Evolutionary conservation across 768 basidiomycete species (phyloP).

Genomic region (Boletus tylopilopsis): DNA sequence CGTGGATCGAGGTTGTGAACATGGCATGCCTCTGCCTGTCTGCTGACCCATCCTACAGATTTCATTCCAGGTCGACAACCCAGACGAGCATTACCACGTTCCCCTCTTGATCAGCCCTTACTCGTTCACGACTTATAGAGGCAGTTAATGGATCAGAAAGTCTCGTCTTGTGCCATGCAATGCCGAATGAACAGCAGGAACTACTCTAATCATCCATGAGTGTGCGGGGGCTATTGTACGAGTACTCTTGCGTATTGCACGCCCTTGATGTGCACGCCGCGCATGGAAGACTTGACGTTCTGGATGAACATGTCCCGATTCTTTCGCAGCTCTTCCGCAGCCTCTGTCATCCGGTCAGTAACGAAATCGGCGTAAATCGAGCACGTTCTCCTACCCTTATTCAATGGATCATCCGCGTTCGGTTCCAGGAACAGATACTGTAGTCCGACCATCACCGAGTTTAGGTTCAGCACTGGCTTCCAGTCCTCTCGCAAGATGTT

Average conservation of each 20-base stretch:
- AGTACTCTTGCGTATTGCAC: constrained; percentile 76
- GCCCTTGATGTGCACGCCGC: constrained; percentile 73
- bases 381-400: constrained; percentile 75
- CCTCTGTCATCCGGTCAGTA: constrained; percentile 55
- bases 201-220: background rate
- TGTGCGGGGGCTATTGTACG: constrained; percentile 34
- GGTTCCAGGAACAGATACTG: constrained; percentile 99
- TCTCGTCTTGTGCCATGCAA: background rate
- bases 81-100: constrained; percentile 84
- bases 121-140: constrained; percentile 89
- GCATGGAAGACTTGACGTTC: constrained; percentile 88
- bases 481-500: constrained; percentile 99
- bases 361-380: background rate
- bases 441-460: constrained; percentile 96
- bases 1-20: constrained; percentile 75
- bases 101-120: constrained; percentile 90
- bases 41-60: constrained; percentile 48
- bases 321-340: constrained; percentile 89
- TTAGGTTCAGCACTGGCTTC: constrained; percentile 98
- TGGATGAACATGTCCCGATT: constrained; percentile 78
- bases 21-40: background rate
- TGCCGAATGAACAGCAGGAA: too few species aligned
- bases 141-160: constrained; percentile 53
- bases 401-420: constrained; percentile 96
- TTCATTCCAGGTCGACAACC: constrained; percentile 66